Percentiles rank a stretch among this genome's conserved stretches.
Conservation (phyloP, 306 rosid genomes). For the Astragalus membranaceus region DNA sequence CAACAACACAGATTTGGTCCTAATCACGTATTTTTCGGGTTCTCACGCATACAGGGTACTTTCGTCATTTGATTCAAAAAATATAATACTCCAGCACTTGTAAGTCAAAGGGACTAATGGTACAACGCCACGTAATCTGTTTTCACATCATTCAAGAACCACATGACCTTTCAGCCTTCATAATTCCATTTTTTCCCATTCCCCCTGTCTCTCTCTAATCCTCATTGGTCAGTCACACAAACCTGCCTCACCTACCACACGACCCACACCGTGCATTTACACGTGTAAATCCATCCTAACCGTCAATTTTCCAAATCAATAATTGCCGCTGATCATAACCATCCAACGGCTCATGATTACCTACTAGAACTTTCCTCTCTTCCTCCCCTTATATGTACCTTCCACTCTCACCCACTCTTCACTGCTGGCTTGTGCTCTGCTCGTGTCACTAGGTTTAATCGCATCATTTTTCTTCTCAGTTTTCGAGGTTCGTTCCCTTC, state of each 20-base stretch:
- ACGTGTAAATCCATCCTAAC: conserved; percentile 11
- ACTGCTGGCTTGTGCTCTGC: conserved; percentile 31
- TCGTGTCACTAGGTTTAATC: conserved; percentile 28
- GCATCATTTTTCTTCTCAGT: not conserved
- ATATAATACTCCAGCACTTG: not conserved
- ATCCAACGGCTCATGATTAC: conserved; percentile 16
- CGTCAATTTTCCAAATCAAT: not conserved
- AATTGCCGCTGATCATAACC: not conserved
- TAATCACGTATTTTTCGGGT: not conserved
- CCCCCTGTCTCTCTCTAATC: not conserved
- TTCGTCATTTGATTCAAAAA: not conserved
- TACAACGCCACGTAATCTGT: not conserved
- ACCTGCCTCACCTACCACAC: conserved; percentile 7
- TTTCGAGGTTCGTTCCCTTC: conserved; percentile 24
- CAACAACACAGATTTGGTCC: no score
- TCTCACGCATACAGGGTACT: not conserved
- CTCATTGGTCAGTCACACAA: not conserved
- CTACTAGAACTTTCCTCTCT: conserved; percentile 36
- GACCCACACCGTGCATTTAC: not conserved
- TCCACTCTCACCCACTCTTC: not conserved
- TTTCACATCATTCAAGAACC: not conserved
- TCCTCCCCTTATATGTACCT: conserved; percentile 24
- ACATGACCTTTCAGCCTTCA: not conserved
- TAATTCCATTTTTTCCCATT: not conserved
- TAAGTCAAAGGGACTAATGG: not conserved